Percentiles rank a stretch among this genome's conserved stretches.
Evolutionary conservation across 164 flowering plant genomes (phyloP).

Genomic region (Macadamia tetraphylla): DNA sequence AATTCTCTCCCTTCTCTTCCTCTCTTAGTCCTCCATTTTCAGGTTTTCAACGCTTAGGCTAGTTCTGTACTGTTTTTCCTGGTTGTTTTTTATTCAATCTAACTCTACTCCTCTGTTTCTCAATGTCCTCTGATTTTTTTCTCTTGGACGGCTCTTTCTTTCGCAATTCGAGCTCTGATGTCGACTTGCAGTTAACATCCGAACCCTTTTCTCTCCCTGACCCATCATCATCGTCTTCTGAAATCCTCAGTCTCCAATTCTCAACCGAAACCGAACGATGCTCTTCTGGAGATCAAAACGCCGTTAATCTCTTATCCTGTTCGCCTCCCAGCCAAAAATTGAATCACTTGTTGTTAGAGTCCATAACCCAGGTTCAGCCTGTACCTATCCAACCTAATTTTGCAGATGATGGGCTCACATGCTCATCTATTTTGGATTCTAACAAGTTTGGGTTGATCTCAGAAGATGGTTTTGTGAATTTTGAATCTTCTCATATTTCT

Average conservation of each 20-base stretch:
- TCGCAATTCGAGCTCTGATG: slow-evolving; percentile 16
- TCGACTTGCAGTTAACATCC: slow-evolving; percentile 27
- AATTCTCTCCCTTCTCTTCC: background rate
- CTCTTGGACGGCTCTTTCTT: slow-evolving; percentile 28
- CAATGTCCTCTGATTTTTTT: slow-evolving; percentile 57
- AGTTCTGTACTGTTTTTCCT: background rate
- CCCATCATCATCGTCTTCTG: slow-evolving; percentile 17
- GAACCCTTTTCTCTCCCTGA: slow-evolving; percentile 41
- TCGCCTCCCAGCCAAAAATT: slow-evolving; percentile 54
- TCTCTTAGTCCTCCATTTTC: too few species aligned
- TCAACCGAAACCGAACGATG: slow-evolving; percentile 13
- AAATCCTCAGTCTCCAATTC: slow-evolving; percentile 12
- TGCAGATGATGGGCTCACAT: slow-evolving; percentile 14
- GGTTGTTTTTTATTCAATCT: slow-evolving; percentile 1
- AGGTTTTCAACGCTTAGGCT: background rate
- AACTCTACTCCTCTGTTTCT: background rate
- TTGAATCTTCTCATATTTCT: slow-evolving; percentile 15
- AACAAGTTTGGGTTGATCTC: slow-evolving; percentile 26
- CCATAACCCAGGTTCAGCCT: slow-evolving; percentile 15
- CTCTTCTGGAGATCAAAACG: slow-evolving; percentile 18
- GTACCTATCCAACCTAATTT: slow-evolving; percentile 6
- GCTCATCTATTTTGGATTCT: slow-evolving; percentile 12
- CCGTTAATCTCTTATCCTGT: slow-evolving; percentile 21
- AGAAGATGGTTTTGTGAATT: slow-evolving; percentile 28
- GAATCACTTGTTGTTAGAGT: slow-evolving; percentile 32